Conservation (phyloP, 139 green algal species). For the Tetradesmus obliquus region DNA sequence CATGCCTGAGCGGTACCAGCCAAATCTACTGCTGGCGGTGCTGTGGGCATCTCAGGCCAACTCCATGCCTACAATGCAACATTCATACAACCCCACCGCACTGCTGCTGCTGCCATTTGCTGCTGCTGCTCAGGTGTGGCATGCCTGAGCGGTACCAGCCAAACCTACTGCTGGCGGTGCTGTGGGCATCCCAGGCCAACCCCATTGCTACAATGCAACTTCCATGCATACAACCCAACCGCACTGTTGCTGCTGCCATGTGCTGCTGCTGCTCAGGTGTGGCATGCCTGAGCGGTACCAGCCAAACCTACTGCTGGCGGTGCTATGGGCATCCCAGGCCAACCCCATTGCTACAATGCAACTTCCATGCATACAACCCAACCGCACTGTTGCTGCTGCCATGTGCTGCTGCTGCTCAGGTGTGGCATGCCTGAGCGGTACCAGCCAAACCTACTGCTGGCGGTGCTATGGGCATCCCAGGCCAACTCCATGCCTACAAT, state of each 20-base stretch:
- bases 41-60: too few species aligned
- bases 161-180: constrained; percentile 77
- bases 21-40: too few species aligned
- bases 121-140: constrained; percentile 45
- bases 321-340: constrained; percentile 84
- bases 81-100: too few species aligned
- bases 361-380: too few species aligned
- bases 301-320: constrained; percentile 77
- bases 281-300: constrained; percentile 51
- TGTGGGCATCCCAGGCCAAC: constrained; percentile 86
- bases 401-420: constrained; percentile 27
- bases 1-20: too few species aligned
- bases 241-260: neutral
- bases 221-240: too few species aligned
- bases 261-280: constrained; percentile 30
- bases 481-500: too few species aligned
- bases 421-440: constrained; percentile 49
- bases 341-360: too few species aligned
- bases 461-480: constrained; percentile 81
- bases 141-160: constrained; percentile 56
- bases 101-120: neutral
- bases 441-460: constrained; percentile 77
- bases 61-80: too few species aligned
- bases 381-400: neutral
- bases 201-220: constrained; percentile 70